phyloP scores from a whole-genome alignment of 2,329 filamentous ascomycete genomes.

The Cladosporium sp. region DNA sequence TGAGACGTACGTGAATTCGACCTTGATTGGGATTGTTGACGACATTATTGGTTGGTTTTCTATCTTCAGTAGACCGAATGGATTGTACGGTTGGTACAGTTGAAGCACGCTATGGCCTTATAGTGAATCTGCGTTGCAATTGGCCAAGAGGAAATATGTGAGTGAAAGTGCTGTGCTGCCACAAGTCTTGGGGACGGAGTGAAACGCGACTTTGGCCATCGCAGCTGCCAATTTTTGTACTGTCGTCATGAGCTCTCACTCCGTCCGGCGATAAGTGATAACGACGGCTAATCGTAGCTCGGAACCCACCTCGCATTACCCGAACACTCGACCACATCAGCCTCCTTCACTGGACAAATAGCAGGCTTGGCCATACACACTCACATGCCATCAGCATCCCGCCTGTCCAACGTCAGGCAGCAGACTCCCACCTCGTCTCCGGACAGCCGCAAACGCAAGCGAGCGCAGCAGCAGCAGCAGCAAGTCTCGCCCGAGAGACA shows the following conservation, averaged over 20 bases:
- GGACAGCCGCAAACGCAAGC: conserved; percentile 30
- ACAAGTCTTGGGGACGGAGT: neutral
- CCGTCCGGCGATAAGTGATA: conserved; percentile 7
- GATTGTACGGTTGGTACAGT: neutral
- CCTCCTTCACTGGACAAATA: neutral
- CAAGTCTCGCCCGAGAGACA: conserved; percentile 18
- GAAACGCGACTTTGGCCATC: neutral
- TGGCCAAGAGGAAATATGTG: neutral
- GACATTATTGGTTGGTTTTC: conserved; percentile 21
- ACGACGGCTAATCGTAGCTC: neutral
- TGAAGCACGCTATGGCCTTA: neutral
- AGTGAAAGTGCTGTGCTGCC: neutral
- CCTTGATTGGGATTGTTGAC: conserved; percentile 56
- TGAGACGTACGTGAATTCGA: conserved; percentile 69
- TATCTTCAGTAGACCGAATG: neutral
- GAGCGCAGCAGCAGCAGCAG: conserved; percentile 14
- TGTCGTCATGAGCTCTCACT: neutral
- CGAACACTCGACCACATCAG: neutral
- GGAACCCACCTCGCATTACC: neutral
- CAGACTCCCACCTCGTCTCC: conserved; percentile 19
- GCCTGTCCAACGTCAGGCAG: conserved; percentile 10
- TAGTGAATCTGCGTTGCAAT: neutral
- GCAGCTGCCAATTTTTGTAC: neutral
- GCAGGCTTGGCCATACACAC: neutral
- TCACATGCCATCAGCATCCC: conserved; percentile 15